phyloP scores from a whole-genome alignment of 371 early-diverging fungal genomes.

The Mucor irregularis region DNA sequence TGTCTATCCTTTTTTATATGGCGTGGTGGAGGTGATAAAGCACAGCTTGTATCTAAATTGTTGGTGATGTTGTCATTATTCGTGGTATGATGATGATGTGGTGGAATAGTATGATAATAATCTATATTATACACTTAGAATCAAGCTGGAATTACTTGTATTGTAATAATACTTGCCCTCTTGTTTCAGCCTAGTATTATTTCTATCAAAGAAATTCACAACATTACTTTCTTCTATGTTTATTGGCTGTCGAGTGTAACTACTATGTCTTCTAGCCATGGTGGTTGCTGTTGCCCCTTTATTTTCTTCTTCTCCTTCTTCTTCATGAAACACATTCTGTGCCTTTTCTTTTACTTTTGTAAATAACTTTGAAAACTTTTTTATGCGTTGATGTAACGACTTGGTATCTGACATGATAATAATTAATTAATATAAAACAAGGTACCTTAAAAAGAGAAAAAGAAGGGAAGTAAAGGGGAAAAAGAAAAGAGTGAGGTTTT shows the following conservation, averaged over 20 bases:
- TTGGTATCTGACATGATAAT: constrained; percentile 2
- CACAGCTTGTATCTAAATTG: too few species aligned
- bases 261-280: constrained; percentile 7
- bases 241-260: constrained; percentile 2
- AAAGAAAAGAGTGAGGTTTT: background rate
- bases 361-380: constrained; percentile 8
- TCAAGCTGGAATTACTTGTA: too few species aligned
- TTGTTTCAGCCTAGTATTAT: too few species aligned
- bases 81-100: background rate
- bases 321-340: background rate
- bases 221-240: background rate
- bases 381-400: background rate
- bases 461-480: constrained; percentile 1
- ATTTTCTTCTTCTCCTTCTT: background rate
- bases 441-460: background rate
- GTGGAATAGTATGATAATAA: background rate
- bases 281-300: background rate
- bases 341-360: constrained; percentile 6
- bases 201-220: background rate
- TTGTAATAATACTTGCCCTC: too few species aligned
- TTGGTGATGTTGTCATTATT: too few species aligned
- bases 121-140: background rate
- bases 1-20: background rate
- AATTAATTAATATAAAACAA: too few species aligned
- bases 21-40: constrained; percentile 12